phyloP scores from a whole-genome alignment of 805 yeast genomes.

The Lachancea meyersii region DNA sequence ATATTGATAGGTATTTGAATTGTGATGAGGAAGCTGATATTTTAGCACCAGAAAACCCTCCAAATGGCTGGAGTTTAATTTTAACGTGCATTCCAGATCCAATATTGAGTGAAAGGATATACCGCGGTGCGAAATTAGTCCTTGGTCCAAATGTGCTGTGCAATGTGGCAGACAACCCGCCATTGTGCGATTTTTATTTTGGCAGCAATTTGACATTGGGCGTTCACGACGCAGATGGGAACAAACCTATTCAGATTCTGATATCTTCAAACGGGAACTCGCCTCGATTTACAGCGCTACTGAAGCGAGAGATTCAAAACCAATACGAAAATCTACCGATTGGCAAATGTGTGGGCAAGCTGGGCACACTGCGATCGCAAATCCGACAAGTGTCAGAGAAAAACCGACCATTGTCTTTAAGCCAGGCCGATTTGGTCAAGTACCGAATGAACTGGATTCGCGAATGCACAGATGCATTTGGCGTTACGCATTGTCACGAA shows the following conservation, averaged over 20 bases:
- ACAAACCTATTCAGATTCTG: slow-evolving; percentile 6
- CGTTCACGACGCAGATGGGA: not conserved
- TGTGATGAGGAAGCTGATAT: not conserved
- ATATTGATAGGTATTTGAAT: not conserved
- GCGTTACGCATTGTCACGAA: slow-evolving; percentile 22
- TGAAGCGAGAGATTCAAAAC: slow-evolving; percentile 24
- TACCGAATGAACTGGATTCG: slow-evolving; percentile 32
- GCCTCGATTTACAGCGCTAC: slow-evolving; percentile 30
- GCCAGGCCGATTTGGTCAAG: slow-evolving; percentile 15
- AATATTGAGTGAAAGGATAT: slow-evolving; percentile 19
- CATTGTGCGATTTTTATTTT: slow-evolving; percentile 32
- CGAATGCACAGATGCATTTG: slow-evolving; percentile 27
- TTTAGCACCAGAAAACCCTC: not conserved
- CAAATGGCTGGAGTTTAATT: slow-evolving; percentile 23
- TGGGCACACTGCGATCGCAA: slow-evolving; percentile 22
- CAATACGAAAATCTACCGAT: slow-evolving; percentile 18
- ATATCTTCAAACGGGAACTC: slow-evolving; percentile 24
- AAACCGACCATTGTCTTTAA: slow-evolving; percentile 7
- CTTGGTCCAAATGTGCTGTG: slow-evolving; percentile 28
- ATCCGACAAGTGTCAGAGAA: slow-evolving; percentile 16
- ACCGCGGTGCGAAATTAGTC: slow-evolving; percentile 16
- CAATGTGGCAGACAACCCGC: slow-evolving; percentile 34
- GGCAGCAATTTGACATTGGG: slow-evolving; percentile 30
- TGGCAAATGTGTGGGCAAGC: slow-evolving; percentile 19
- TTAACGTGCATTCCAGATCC: slow-evolving; percentile 29